phyloP scores from a whole-genome alignment of 2,329 filamentous ascomycete genomes.

The Hysterium pulicare region DNA sequence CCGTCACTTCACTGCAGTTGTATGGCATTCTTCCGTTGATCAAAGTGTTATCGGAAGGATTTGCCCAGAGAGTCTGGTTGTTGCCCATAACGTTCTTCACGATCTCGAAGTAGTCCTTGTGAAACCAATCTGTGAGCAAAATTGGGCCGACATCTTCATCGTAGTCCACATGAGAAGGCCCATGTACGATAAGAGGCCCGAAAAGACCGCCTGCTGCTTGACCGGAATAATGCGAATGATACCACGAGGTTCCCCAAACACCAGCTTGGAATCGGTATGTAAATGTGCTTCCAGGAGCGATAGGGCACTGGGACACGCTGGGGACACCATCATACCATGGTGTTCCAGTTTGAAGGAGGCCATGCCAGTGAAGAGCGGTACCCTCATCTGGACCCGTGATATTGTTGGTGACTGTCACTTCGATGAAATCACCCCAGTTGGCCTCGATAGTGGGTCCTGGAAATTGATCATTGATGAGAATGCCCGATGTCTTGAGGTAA shows the following conservation, averaged over 20 bases:
- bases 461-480: conserved; percentile 18
- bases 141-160: conserved; percentile 29
- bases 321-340: conserved; percentile 43
- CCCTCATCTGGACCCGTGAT: conserved; percentile 31
- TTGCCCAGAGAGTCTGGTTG: conserved; percentile 6
- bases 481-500: conserved; percentile 4
- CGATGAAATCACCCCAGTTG: conserved; percentile 18
- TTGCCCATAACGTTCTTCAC: conserved; percentile 8
- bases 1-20: conserved; percentile 6
- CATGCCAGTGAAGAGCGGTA: conserved; percentile 44
- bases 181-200: conserved; percentile 29
- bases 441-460: conserved; percentile 21
- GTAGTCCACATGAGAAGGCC: conserved; percentile 19
- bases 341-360: conserved; percentile 30
- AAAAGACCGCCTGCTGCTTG: conserved; percentile 25
- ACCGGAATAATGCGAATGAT: conserved; percentile 32
- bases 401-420: conserved; percentile 33
- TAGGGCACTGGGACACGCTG: conserved; percentile 40
- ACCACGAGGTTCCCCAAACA: conserved; percentile 23
- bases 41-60: conserved; percentile 10
- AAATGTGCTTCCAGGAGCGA: conserved; percentile 36
- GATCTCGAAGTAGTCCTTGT: conserved; percentile 12
- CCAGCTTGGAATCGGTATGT: conserved; percentile 34
- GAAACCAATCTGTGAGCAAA: conserved; percentile 29
- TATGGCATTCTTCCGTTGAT: conserved; percentile 12